phyloP scores from a whole-genome alignment of 2,329 filamentous ascomycete species.

The Talaromyces sp. region DNA sequence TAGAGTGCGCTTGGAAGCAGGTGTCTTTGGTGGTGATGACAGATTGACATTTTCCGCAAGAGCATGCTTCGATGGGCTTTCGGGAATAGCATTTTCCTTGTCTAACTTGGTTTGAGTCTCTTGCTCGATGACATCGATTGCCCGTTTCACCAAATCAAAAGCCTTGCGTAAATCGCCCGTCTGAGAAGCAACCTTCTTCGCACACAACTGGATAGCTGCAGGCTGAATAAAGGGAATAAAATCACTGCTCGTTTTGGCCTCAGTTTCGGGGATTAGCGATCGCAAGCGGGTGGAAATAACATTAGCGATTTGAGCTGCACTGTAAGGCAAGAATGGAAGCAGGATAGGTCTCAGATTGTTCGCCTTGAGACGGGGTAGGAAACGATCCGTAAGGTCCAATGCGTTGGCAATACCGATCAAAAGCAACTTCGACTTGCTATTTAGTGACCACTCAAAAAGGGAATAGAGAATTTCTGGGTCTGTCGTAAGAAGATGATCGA shows the following conservation, averaged over 20 bases:
- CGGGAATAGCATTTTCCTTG: slow-evolving; percentile 53
- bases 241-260: slow-evolving; percentile 44
- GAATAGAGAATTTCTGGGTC: slow-evolving; percentile 87
- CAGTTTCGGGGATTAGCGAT: slow-evolving; percentile 58
- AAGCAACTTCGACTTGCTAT: slow-evolving; percentile 72
- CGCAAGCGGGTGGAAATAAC: slow-evolving; percentile 83
- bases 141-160: slow-evolving; percentile 87
- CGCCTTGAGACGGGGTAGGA: slow-evolving; percentile 86
- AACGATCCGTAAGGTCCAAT: slow-evolving; percentile 89
- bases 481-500: slow-evolving; percentile 86
- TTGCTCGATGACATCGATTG: slow-evolving; percentile 81
- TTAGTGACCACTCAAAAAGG: slow-evolving; percentile 94
- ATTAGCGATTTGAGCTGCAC: slow-evolving; percentile 76
- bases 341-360: slow-evolving; percentile 87
- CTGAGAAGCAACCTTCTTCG: slow-evolving; percentile 90
- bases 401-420: slow-evolving; percentile 95
- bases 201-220: slow-evolving; percentile 86
- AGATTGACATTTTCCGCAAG: slow-evolving; percentile 79
- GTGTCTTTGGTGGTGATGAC: slow-evolving; percentile 48
- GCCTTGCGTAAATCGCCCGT: slow-evolving; percentile 92
- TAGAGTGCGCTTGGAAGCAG: slow-evolving; percentile 38
- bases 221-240: slow-evolving; percentile 88
- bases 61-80: slow-evolving; percentile 69
- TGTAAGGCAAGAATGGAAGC: slow-evolving; percentile 90
- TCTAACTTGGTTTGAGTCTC: slow-evolving; percentile 75